These are phyloP conservation scores for Cydonia oblonga DNA, from an alignment of 331 rosid species.

Conservation along the genomic window DNA sequence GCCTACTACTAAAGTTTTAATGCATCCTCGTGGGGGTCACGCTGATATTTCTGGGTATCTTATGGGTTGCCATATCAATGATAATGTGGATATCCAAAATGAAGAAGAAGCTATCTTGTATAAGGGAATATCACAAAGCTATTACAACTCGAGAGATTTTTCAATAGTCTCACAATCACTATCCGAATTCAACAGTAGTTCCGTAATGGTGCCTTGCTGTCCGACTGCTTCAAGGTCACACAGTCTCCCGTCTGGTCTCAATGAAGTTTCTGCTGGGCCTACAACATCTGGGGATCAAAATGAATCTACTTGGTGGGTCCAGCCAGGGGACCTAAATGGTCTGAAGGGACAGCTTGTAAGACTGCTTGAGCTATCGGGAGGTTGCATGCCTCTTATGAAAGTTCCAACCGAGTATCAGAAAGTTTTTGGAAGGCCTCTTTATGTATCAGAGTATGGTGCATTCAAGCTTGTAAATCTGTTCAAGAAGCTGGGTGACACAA, in stretches of 20 bases:
- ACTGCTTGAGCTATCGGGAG: constrained; percentile 75
- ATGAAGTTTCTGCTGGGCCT: constrained; percentile 51
- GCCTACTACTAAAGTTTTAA: constrained; percentile 44
- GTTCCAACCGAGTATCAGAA: constrained; percentile 74
- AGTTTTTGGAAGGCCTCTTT: constrained; percentile 61
- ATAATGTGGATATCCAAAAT: constrained; percentile 37
- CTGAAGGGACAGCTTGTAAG: constrained; percentile 61
- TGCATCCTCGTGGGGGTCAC: constrained; percentile 41
- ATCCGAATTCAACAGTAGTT: constrained; percentile 43
- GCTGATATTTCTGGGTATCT: constrained; percentile 52
- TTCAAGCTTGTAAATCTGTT: constrained; percentile 69
- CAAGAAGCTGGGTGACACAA: constrained; percentile 68
- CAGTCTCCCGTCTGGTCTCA: constrained; percentile 60
- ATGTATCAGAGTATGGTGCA: constrained; percentile 58
- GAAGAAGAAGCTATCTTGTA: constrained; percentile 81
- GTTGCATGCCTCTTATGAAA: constrained; percentile 52
- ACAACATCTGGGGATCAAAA: constrained; percentile 31
- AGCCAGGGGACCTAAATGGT: constrained; percentile 86
- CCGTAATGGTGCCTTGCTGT: constrained; percentile 25
- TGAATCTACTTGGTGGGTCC: constrained; percentile 59
- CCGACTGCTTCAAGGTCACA: constrained; percentile 47
- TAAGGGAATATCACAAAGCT: constrained; percentile 62
- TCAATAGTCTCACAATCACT: constrained; percentile 51
- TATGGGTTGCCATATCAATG: constrained; percentile 58
- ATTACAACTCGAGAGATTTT: constrained; percentile 54